phyloP scores from a whole-genome alignment of 73 alveolate genomes.

The Tetrahymena thermophila region DNA sequence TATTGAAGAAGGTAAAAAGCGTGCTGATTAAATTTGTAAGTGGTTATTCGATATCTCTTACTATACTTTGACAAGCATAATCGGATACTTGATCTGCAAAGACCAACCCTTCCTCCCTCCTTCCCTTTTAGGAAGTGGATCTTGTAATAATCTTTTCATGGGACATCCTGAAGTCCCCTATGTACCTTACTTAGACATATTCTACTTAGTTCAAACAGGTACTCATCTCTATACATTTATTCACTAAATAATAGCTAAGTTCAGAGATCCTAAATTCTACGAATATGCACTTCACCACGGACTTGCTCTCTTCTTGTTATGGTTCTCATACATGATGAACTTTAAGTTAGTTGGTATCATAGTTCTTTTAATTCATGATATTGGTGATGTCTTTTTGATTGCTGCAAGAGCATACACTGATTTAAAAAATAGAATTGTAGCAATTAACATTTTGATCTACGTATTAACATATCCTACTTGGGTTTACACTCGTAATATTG shows the following conservation, averaged over 20 bases:
- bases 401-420: conserved; percentile 28
- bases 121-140: neutral
- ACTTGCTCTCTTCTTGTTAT: conserved; percentile 17
- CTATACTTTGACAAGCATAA: neutral
- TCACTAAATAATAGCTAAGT: neutral
- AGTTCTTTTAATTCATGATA: conserved; percentile 17
- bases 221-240: neutral
- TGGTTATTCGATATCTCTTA: neutral
- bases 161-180: neutral
- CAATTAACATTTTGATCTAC: neutral
- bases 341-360: conserved; percentile 7
- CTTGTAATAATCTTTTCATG: neutral
- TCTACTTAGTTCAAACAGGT: neutral
- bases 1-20: neutral
- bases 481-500: conserved; percentile 25
- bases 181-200: neutral
- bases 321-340: conserved; percentile 26
- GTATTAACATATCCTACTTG: conserved; percentile 9
- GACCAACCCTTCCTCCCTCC: neutral
- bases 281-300: conserved; percentile 35
- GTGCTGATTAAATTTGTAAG: neutral
- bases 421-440: neutral
- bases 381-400: conserved; percentile 13
- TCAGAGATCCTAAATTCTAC: conserved; percentile 20
- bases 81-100: neutral